phyloP scores from a whole-genome alignment of 768 basidiomycete species.

The Asterophora lycoperdoides region DNA sequence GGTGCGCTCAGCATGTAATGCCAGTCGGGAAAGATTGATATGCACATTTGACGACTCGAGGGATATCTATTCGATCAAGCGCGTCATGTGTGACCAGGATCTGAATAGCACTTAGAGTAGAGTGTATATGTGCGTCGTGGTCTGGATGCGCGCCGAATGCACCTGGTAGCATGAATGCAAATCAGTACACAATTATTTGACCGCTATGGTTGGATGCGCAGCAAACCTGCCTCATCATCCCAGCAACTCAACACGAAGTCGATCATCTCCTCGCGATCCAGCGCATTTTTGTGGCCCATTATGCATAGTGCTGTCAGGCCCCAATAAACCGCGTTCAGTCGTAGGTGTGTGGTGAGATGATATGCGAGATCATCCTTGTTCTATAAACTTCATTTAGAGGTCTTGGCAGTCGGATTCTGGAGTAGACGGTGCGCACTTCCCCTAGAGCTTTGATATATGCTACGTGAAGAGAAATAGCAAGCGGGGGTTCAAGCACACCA shows the following conservation, averaged over 20 bases:
- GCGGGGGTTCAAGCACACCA: constrained; percentile 1
- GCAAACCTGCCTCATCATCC: constrained; percentile 80
- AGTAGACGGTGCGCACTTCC: constrained; percentile 37
- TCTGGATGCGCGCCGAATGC: constrained; percentile 89
- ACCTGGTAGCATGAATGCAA: constrained; percentile 42
- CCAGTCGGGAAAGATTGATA: constrained; percentile 7
- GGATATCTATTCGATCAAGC: constrained; percentile 62
- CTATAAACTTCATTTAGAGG: constrained; percentile 30
- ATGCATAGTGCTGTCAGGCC: constrained; percentile 83
- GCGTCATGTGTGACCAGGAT: constrained; percentile 85
- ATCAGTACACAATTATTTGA: neutral
- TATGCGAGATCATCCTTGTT: constrained; percentile 82
- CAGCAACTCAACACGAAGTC: constrained; percentile 92
- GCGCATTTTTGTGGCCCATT: constrained; percentile 73
- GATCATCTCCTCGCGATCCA: constrained; percentile 81
- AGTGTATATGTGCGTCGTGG: constrained; percentile 86
- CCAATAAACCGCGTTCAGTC: constrained; percentile 97
- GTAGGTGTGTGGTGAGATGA: constrained; percentile 88
- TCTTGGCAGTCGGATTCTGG: neutral
- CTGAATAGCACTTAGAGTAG: constrained; percentile 90
- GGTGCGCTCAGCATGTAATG: neutral
- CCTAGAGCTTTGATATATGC: constrained; percentile 74
- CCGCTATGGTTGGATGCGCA: constrained; percentile 13
- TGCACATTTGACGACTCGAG: constrained; percentile 73
- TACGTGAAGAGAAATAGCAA: constrained; percentile 60